Percentiles rank a stretch among this genome's conserved stretches.
These are phyloP conservation scores for Nakazawaea peltata DNA, from an alignment of 805 yeast species.

Conservation along the genomic window DNA sequence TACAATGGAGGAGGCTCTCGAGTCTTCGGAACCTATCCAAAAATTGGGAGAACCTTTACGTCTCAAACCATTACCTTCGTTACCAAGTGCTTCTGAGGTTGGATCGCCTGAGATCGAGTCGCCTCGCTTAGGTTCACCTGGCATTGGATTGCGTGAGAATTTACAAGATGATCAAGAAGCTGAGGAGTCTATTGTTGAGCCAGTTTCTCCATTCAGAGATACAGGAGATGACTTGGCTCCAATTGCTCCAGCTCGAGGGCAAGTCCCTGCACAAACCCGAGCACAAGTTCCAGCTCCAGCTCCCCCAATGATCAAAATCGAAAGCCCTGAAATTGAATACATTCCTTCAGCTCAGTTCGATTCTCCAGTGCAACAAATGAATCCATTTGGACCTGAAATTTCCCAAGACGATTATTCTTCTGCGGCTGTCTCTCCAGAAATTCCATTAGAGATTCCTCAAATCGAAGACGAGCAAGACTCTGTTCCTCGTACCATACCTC, in stretches of 20 bases:
- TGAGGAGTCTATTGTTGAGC: not conserved
- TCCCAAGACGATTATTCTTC: not conserved
- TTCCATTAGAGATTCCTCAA: not conserved
- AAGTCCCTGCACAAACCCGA: not conserved
- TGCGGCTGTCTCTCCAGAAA: not conserved
- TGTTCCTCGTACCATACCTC: not conserved
- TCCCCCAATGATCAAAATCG: conserved; percentile 9
- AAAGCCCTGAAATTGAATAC: not conserved
- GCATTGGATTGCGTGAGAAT: not conserved
- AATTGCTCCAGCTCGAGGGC: too few relatives aligned
- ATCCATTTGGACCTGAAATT: not conserved
- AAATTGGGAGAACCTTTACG: not conserved
- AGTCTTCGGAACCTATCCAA: too few relatives aligned
- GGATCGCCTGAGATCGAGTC: too few relatives aligned
- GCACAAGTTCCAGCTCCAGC: not conserved
- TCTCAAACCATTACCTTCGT: conserved; percentile 1
- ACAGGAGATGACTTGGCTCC: not conserved
- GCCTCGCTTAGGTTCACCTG: not conserved
- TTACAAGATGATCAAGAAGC: not conserved
- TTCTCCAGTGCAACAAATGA: not conserved
- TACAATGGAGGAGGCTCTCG: too few relatives aligned
- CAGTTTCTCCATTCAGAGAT: not conserved
- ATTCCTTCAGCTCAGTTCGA: not conserved
- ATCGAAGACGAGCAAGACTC: not conserved
- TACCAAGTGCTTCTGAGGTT: not conserved